Base-by-base conservation (phyloP, 106 monocot species). In the Dioscorea zingiberensis region DNA sequence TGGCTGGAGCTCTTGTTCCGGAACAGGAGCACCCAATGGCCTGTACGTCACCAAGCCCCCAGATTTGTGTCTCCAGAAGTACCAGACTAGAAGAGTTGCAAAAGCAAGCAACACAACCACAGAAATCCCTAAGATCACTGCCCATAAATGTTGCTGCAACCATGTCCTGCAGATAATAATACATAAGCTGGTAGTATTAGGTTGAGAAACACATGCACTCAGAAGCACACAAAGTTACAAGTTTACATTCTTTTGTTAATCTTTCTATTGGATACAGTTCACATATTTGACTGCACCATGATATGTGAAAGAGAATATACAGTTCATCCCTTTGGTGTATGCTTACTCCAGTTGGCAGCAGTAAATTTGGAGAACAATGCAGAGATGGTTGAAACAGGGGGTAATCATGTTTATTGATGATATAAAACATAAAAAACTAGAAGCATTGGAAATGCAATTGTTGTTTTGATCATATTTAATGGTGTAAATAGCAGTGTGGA, bases 1-100 rank as follows among this genome's bases (percentile, higher is more conserved):
- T 21, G 45, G 64, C 24, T 64, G 64, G 22, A 64, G 64, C 47
- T 64, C 64, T 64, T 64, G 64, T 64, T 63, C 64, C 22, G 64
- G 64, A 64, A 64, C 47, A 25, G 64, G 38, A 47, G 64, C 46
- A 47, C 47, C 64, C 13, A 64, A 44, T 45, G 64, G 64, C 9
- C 64, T 64, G 64, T 64, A 64, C 13, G 22, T 8, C 44, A 3
- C 19, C 44, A 7, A n/a, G 2, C 1, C 46, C 45, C 19, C 28
- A 15, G 47, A 47, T 48, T 38, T 64, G 45, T 64, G 47, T 64
- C 30, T 45, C 64, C 64, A 64, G 64, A 64, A 47, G 23, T 64
- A 64, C 64, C 64, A 64, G 7, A 47, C 23, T 47, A 30, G 22
- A 14, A 64, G 64, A 46, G 24, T 48, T 47, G 64, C 46, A 48